Percentiles rank a stretch among this genome's conserved stretches.
Conservation (phyloP, 371 early-diverging fungal species). For the Mucor circinelloides region DNA sequence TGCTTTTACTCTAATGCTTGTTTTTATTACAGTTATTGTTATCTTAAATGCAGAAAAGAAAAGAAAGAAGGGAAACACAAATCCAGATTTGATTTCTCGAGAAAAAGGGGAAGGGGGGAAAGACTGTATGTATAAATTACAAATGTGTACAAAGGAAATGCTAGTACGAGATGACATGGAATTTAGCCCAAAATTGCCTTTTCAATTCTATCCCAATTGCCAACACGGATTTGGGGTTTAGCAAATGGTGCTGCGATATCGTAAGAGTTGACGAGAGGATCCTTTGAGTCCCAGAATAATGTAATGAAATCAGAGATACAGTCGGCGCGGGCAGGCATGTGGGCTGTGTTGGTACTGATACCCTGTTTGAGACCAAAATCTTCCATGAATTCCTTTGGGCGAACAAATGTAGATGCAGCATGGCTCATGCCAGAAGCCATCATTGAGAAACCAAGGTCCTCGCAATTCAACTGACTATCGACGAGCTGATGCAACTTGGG, state of each 20-base stretch:
- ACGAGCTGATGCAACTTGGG: slow-evolving; percentile 35
- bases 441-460: slow-evolving; percentile 52
- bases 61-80: not conserved
- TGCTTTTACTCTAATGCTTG: not conserved
- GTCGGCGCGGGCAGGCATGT: slow-evolving; percentile 37
- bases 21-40: not conserved
- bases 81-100: not conserved
- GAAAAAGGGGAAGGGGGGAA: not conserved
- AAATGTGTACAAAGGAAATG: not conserved
- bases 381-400: slow-evolving; percentile 17
- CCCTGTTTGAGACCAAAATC: slow-evolving; percentile 43
- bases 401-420: slow-evolving; percentile 28
- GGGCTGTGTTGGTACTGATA: slow-evolving; percentile 37
- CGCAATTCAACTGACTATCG: slow-evolving; percentile 45
- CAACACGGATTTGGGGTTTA: slow-evolving; percentile 19
- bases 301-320: slow-evolving; percentile 40
- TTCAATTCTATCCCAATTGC: slow-evolving; percentile 25
- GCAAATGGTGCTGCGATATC: slow-evolving; percentile 20
- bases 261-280: slow-evolving; percentile 30
- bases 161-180: not conserved
- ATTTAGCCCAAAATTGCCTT: not conserved
- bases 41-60: not conserved
- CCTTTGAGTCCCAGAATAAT: slow-evolving; percentile 30
- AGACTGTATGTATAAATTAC: not conserved
- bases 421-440: slow-evolving; percentile 43